Base-by-base conservation (phyloP, 768 basidiomycete species). In the Suillus subluteus region DNA sequence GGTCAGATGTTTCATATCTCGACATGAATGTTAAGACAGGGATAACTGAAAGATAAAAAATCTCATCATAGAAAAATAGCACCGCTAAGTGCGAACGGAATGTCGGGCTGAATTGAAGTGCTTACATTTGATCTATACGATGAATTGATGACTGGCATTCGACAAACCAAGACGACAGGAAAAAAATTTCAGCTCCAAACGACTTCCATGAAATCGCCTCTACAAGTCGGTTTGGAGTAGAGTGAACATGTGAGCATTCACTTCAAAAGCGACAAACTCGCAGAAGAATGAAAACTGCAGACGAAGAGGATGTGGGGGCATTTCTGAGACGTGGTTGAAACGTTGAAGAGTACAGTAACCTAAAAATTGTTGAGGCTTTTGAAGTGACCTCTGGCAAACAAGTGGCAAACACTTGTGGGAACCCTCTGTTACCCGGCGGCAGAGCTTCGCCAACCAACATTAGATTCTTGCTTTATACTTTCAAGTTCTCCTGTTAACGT, bases 251-350 rank as follows among this genome's bases (percentile, higher is more conserved):
- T 13, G 11, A n/a, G 32, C 1, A 21, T 56, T n/a, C 55, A 32
- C 32, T 56, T 56, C 18, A 21, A 55, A 32, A 21, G 54, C 11
- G 18, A 55, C 18, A 32, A 55, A 21, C 92, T 87, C 4, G 92
- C 92, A n/a, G 86, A 79, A 5, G 90, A 88, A 70, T 92, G 88
- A 26, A 73, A 95, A 94, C 21, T 93, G 73, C 88, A 91, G 61
- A 95, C 92, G 72, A 94, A 95, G 66, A 95, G 85, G 69, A 94
- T 94, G 69, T 92, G 90, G 88, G 54, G 88, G 9, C 91, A 91
- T 89, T 48, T 65, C 68, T 38, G 65, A 58, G 52, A 16, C 3
- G n/a, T 58, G 40, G 23, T 41, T 40, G 38, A 40, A 3, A 40
- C 38, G 38, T 43, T 59, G 9, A n/a, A 48, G 12, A 48, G 13